Base-by-base conservation (phyloP, 1,284 basidiomycete species). In the Austroboletus niveus region DNA sequence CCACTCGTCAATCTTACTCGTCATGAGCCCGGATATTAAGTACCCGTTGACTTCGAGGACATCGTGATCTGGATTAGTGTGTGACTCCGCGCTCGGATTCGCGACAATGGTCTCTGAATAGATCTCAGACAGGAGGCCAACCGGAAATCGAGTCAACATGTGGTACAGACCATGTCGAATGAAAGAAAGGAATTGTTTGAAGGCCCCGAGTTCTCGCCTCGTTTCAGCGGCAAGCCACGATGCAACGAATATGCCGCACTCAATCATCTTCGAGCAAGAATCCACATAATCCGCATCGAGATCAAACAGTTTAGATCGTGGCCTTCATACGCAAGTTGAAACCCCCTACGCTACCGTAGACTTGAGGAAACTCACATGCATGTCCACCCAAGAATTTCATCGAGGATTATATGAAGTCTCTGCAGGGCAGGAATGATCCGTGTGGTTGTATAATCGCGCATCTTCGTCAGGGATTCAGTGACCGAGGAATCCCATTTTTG, bases 11-110 rank as follows among this genome's bases (percentile, higher is more conserved):
- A 92, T 80, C 46, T 77, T 71, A 67, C 86, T 89, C 43, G 74
- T 72, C 51, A 78, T 73, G 45, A 92, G 77, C 45, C 89, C 87
- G 42, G 81, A 80, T 60, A 81, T 82, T 60, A 92, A 74, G 66
- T 92, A 92, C 57, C 83, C 81, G 65, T 87, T 87, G 46, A 88
- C 89, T 74, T 90, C 86, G 50, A 92, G 74, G 55, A 86, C 78
- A 66, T 92, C 89, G 64, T 89, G 83, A 48, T 80, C 80, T 52
- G 82, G 76, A 43, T 75, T 73, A 57, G 70, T 64, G 43, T 72
- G 72, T 48, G 70, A 70, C 45, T 84, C 81, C 58, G 69, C 70
- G 42, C 69, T 63, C 41, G 75, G 64, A 59, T 79, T 80, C 52
- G 66, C 66, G 42, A 69, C 61, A 42, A 64, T 57, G 39, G 65